Percentiles rank a stretch among this genome's conserved stretches.
phyloP scores from a whole-genome alignment of 129 eudicot genomes.

The Artemisia tridentata region DNA sequence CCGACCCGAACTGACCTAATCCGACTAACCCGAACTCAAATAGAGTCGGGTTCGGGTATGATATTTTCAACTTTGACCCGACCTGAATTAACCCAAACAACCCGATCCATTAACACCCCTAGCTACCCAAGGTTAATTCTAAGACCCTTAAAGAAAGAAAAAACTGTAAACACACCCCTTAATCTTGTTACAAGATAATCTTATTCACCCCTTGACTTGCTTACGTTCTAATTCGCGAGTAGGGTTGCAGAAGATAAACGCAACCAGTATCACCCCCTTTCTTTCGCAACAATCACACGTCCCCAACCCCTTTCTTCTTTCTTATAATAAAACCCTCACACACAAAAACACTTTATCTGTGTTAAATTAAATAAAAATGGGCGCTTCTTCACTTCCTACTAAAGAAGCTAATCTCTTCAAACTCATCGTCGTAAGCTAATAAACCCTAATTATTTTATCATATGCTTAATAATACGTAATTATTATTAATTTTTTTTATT shows the following conservation, averaged over 20 bases:
- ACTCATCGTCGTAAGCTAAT: conserved; percentile 83
- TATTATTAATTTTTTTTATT: too few species aligned
- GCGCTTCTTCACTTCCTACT: conserved; percentile 83
- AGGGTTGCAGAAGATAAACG: conserved; percentile 99
- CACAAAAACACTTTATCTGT: too few species aligned
- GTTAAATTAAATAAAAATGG: conserved; percentile 49
- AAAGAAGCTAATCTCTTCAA: conserved; percentile 99
- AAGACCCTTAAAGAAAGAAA: background rate
- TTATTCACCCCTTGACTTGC: background rate
- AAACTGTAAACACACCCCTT: background rate
- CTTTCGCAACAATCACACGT: background rate
- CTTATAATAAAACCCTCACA: conserved; percentile 24
- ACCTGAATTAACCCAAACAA: too few species aligned
- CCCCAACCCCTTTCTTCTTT: background rate
- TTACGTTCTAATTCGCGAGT: conserved; percentile 29
- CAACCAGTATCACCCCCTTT: conserved; percentile 51
- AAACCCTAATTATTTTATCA: background rate
- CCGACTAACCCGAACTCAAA: too few species aligned
- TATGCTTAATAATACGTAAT: too few species aligned
- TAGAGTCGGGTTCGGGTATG: too few species aligned
- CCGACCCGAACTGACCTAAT: too few species aligned
- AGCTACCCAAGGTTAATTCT: too few species aligned
- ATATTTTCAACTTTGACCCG: too few species aligned
- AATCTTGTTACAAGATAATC: too few species aligned
- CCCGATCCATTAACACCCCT: too few species aligned